Conservation (phyloP, 192 early-diverging fungal species). For the Linnemannia hyalina region DNA sequence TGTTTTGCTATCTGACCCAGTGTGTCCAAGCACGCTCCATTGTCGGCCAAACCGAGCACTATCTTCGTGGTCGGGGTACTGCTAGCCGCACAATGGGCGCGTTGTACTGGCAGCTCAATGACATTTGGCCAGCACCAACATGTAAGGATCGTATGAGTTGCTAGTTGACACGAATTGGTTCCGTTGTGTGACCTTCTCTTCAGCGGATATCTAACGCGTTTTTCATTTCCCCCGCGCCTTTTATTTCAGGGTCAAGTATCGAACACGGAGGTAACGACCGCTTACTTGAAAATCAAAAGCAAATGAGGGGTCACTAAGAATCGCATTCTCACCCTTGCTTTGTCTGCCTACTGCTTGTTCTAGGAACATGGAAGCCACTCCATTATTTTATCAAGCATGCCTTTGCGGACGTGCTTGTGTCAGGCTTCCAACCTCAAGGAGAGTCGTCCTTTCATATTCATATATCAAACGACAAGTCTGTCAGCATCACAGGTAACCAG, state of each 20-base stretch:
- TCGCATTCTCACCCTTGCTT: not conserved
- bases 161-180: not conserved
- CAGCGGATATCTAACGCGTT: not conserved
- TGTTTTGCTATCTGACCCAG: constrained; percentile 46
- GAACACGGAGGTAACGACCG: constrained; percentile 29
- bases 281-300: not conserved
- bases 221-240: not conserved
- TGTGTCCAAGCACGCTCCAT: constrained; percentile 40
- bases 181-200: not conserved
- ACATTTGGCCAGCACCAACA: constrained; percentile 48
- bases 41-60: constrained; percentile 38
- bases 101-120: constrained; percentile 55
- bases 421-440: constrained; percentile 22
- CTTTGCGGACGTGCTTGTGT: constrained; percentile 26
- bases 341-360: not conserved
- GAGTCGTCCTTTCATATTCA: constrained; percentile 11
- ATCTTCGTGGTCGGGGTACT: constrained; percentile 18
- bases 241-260: constrained; percentile 42
- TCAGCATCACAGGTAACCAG: constrained; percentile 5
- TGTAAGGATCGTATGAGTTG: constrained; percentile 9
- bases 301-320: not conserved
- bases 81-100: constrained; percentile 39
- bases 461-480: constrained; percentile 11
- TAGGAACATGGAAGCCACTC: constrained; percentile 49
- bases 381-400: constrained; percentile 38